Evolutionary conservation across 129 eudicot genomes (phyloP).

Genomic region (Centrapalus pauciflorus): DNA sequence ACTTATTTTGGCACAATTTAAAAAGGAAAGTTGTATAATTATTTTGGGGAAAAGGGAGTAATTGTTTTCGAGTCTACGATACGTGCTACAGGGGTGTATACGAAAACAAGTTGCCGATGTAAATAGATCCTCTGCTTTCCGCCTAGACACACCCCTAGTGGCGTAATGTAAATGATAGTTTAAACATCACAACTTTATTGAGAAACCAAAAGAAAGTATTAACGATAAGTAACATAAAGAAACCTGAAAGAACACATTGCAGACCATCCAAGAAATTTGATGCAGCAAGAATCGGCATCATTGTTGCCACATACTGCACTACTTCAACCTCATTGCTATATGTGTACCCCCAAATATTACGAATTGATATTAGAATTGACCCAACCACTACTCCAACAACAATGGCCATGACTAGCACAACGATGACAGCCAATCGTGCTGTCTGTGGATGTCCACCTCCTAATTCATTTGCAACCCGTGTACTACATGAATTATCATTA

Average conservation of each 20-base stretch:
- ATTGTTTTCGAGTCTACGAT: no score
- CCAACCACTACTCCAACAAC: conserved; percentile 51
- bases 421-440: conserved; percentile 53
- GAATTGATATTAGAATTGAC: conserved; percentile 38
- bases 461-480: conserved; percentile 83
- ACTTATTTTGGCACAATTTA: no score
- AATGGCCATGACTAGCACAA: conserved; percentile 45
- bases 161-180: no score
- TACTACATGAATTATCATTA: conserved; percentile 34
- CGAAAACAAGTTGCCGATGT: no score
- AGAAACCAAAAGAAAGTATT: no score
- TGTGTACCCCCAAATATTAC: conserved; percentile 76
- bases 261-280: conserved; percentile 67
- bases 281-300: conserved; percentile 66
- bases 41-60: no score
- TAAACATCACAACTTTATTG: no score
- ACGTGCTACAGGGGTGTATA: no score
- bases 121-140: no score
- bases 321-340: conserved; percentile 73
- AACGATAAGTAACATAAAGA: no score
- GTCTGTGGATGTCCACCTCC: conserved; percentile 78
- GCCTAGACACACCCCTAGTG: no score
- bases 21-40: no score
- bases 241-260: conserved; percentile 71
- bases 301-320: conserved; percentile 54